These are phyloP conservation scores for Hemileccinum impolitum DNA, from an alignment of 768 basidiomycete genomes.

Conservation along the genomic window DNA sequence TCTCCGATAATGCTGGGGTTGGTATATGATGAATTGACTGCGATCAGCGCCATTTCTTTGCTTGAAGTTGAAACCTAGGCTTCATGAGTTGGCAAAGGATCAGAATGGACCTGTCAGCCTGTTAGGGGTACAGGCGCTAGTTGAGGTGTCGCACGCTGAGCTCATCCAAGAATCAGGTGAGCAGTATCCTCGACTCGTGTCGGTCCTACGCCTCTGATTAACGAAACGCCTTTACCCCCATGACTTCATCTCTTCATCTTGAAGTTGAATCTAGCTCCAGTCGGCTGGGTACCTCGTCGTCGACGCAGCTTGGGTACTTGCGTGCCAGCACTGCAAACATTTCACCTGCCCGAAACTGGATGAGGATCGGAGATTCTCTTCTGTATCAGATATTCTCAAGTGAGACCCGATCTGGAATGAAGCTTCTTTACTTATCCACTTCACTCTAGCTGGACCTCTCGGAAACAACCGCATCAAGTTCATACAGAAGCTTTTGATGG, in stretches of 20 bases:
- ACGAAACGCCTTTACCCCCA: background rate
- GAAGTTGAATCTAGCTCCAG: background rate
- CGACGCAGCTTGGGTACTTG: slow-evolving; percentile 5
- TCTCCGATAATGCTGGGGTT: background rate
- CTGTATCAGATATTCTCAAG: slow-evolving; percentile 6
- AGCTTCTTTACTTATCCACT: background rate
- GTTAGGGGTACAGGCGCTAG: slow-evolving; percentile 20
- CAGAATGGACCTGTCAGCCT: slow-evolving; percentile 12
- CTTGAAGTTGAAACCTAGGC: slow-evolving; percentile 5
- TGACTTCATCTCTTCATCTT: background rate
- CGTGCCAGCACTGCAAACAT: slow-evolving; percentile 9
- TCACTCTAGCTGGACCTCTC: background rate
- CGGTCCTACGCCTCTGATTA: background rate
- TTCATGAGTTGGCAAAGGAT: slow-evolving; percentile 11
- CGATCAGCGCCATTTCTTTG: slow-evolving; percentile 5
- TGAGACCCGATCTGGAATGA: background rate
- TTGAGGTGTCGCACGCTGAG: slow-evolving; percentile 12
- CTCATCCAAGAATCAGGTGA: slow-evolving; percentile 10
- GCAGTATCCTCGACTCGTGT: background rate
- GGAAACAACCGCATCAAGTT: slow-evolving; percentile 7
- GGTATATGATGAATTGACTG: background rate
- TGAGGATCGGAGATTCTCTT: slow-evolving; percentile 11
- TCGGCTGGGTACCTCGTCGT: background rate
- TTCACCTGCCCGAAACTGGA: slow-evolving; percentile 13
- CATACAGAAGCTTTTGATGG: slow-evolving; percentile 8